These are phyloP conservation scores for Chaetomiaceae sp. DNA, from an alignment of 2,329 filamentous ascomycete genomes.

Conservation along the genomic window DNA sequence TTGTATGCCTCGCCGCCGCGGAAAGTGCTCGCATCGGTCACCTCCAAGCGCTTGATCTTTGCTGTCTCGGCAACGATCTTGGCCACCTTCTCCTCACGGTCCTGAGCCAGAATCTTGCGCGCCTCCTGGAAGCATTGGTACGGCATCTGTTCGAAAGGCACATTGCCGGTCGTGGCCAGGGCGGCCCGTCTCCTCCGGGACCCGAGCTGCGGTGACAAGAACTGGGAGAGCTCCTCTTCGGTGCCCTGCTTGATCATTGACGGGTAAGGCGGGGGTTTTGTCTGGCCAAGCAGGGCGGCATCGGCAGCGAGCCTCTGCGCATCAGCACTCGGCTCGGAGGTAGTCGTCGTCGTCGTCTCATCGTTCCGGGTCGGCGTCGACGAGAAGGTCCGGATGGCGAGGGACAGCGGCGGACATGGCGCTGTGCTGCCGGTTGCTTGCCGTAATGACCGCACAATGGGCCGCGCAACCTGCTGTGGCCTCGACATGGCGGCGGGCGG, in stretches of 20 bases:
- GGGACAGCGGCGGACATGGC: conserved; percentile 32
- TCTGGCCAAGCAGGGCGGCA: conserved; percentile 35
- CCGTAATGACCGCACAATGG: conserved; percentile 51
- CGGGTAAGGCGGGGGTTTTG: conserved; percentile 42
- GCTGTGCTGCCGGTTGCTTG: conserved; percentile 34
- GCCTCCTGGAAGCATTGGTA: conserved; percentile 99
- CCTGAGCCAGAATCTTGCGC: conserved; percentile 71
- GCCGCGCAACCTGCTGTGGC: conserved; percentile 55
- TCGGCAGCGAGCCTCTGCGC: conserved; percentile 22
- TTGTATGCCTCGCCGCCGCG: conserved; percentile 62
- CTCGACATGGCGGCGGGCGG: conserved; percentile 47
- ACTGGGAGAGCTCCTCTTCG: conserved; percentile 61
- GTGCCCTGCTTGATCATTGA: conserved; percentile 20
- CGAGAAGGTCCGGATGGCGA: conserved; percentile 34
- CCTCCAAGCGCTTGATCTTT: conserved; percentile 65
- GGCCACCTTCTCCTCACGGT: conserved; percentile 75
- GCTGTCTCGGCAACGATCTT: conserved; percentile 64
- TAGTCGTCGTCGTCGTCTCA: conserved; percentile 30
- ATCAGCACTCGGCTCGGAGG: conserved; percentile 19
- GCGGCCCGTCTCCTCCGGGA: conserved; percentile 79
- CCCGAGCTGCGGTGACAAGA: conserved; percentile 69
- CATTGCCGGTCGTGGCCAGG: conserved; percentile 56
- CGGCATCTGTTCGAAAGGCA: conserved; percentile 89
- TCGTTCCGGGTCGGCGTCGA: conserved; percentile 35
- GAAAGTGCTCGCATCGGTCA: conserved; percentile 51